Base-by-base conservation (phyloP, 495 filamentous ascomycete genomes). In the Echria macrotheca region DNA sequence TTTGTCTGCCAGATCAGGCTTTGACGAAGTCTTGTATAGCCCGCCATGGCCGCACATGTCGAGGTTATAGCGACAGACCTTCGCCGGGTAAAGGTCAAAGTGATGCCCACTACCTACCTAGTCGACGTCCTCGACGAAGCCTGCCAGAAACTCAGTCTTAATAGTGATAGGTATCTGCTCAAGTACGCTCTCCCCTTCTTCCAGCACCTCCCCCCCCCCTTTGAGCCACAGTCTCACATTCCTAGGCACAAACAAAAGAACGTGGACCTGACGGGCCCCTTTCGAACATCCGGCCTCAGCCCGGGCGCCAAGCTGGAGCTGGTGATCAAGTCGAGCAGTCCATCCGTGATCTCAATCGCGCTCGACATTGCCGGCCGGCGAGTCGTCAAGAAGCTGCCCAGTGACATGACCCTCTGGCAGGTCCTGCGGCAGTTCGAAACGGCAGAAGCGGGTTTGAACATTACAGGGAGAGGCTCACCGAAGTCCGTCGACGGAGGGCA, bases 261-360 rank as follows among this genome's bases (percentile, higher is more conserved):
- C 23, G 67, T 98, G 10, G 89, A 96, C 60, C 75, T 97, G 7
- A 91, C 89, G 10, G 78, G 85, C 14, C 82, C 84, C 26, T 85
- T 87, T 65, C 85, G 91, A n/a, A 84, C 91, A 25, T 87, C 91
- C 1, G 90, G 90, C 45, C 81, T 98, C 9, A 73, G 74, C 5
- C 78, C 88, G 12, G 93, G 93, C 23, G 91, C 93, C 21, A 95
- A 94, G 56, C 77, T 98, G 17, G 90, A 98, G 56, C 85, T 97
- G 38, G 83, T 95, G n/a, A 80, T 84, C 51, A 76, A 81, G 44
- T 91, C 89, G 23, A 84, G 81, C 39, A 89, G 88, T 0, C 85
- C 91, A 2, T 82, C 88, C 9, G 82, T 86, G 24, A 82, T 98
- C 44, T 86, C 83, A 18, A 83, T 97, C 18, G 89, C 87, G 4